Percentiles rank a stretch among this genome's conserved stretches.
Evolutionary conservation across 73 alveolate species (phyloP).

Genomic region (Stentor coeruleus): DNA sequence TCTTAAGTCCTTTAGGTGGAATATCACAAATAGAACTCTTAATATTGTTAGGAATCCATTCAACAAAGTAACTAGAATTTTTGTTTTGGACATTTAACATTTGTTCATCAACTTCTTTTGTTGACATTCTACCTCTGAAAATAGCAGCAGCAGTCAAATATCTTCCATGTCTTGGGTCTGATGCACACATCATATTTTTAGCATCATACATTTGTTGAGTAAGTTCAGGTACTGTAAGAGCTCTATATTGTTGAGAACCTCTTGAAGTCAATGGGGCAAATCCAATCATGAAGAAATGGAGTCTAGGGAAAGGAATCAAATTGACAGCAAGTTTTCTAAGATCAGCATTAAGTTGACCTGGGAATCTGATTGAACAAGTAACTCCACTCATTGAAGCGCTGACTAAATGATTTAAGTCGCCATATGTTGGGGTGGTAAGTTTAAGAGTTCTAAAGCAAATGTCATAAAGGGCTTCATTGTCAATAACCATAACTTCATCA

Average conservation of each 20-base stretch:
- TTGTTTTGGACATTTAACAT: conserved; percentile 41
- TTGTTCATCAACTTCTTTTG: not conserved
- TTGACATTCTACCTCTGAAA: conserved; percentile 46
- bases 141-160: conserved; percentile 42
- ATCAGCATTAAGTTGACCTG: conserved; percentile 97
- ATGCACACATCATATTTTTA: conserved; percentile 56
- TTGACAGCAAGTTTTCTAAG: conserved; percentile 96
- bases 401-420: conserved; percentile 96
- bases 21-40: conserved; percentile 92
- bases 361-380: conserved; percentile 97
- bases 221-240: conserved; percentile 96
- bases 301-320: conserved; percentile 99
- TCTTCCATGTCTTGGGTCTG: conserved; percentile 68
- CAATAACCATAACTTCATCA: conserved; percentile 65
- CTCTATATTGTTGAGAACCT: conserved; percentile 97
- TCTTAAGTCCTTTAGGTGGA: conserved; percentile 97
- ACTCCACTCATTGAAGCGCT: conserved; percentile 95
- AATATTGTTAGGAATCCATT: conserved; percentile 85
- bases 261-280: conserved; percentile 99
- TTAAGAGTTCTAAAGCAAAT: conserved; percentile 96
- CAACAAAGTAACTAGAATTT: conserved; percentile 58
- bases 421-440: conserved; percentile 98
- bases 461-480: conserved; percentile 78
- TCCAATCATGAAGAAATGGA: conserved; percentile 99
- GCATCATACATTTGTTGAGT: conserved; percentile 97